These are phyloP conservation scores for Vigna reflexopilosa DNA, from an alignment of 306 rosid genomes.

Conservation along the genomic window DNA sequence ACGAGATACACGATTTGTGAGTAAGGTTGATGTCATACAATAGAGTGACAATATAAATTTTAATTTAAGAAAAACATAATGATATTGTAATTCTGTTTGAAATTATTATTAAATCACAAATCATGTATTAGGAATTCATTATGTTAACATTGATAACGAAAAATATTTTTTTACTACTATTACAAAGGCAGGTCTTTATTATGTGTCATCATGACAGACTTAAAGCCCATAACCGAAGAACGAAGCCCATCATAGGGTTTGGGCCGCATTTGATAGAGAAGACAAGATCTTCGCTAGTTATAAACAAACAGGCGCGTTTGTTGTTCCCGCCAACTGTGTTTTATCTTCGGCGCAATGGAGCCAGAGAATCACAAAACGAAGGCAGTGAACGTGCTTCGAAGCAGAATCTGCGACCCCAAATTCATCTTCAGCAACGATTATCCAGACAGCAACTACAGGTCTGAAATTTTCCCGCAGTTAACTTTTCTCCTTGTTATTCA, in stretches of 20 bases:
- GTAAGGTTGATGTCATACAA: neutral
- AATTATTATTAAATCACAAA: no score
- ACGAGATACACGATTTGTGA: neutral
- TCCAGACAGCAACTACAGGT: constrained; percentile 71
- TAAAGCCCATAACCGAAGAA: neutral
- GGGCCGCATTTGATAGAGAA: constrained; percentile 3
- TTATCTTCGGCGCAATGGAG: constrained; percentile 32
- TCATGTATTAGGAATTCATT: no score
- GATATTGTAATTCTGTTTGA: no score
- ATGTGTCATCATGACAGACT: no score
- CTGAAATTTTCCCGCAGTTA: neutral
- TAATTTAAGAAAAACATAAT: neutral
- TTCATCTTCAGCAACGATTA: constrained; percentile 61
- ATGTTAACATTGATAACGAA: neutral
- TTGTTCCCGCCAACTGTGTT: constrained; percentile 44
- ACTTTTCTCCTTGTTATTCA: constrained; percentile 16
- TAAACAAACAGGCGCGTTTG: neutral
- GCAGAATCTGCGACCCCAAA: constrained; percentile 66
- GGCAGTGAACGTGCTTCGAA: constrained; percentile 66
- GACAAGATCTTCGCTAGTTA: neutral
- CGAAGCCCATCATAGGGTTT: constrained; percentile 12
- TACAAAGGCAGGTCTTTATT: neutral
- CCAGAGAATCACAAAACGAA: constrained; percentile 53
- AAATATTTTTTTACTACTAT: no score
- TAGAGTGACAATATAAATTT: neutral